Evolutionary conservation across 108 stramenopile genomes (phyloP), one percentile per base, ranked within the genome.

Genomic region (Cyclotella choctawhatcheeana): DNA sequence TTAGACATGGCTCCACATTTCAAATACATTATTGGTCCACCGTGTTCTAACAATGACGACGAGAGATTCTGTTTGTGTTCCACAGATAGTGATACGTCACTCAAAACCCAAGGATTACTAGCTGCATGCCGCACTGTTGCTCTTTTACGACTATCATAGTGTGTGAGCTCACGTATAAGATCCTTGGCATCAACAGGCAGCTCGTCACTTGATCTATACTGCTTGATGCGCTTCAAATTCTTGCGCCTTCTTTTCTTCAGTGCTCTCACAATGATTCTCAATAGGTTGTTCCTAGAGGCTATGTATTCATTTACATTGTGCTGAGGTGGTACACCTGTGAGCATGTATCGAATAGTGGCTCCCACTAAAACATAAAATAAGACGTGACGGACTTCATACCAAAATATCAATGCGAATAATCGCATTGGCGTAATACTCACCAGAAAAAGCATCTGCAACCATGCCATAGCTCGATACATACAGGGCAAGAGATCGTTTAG

Each of bases 401-500:
- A n/a, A n/a, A n/a, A n/a, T 5, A 5, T 18, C n/a, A 45, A 45
- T 18, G 44, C 2, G 2, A 18, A 5, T 22, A 22, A 22, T 52
- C 37, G 37, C 37, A 8, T 40, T 22, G 2, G 5, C 51, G 24
- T 22, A 22, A 22, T 3, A 52, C 51, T 3, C 51, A 52, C 51
- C 51, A 18, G 88, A 87, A 70, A 85, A 95, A 0, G 94, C 84
- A 77, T 95, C 94, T 4, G 88, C 89, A 44, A 91, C 89, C 91
- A 95, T 91, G 5, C 94, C 91, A 60, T 95, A 95, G 58, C 88
- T 89, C 2, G 90, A 86, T 26, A 91, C 86, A 63, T 87, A 91
- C 54, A 81, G 86, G 1, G 84, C 86, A 35, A 91, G 81, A 5
- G 91, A 82, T 12, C 80, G 87, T 58, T 81, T 82, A 45, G 26